Conservation (phyloP, 2,329 filamentous ascomycete genomes). For the Fusarium xylarioides region DNA sequence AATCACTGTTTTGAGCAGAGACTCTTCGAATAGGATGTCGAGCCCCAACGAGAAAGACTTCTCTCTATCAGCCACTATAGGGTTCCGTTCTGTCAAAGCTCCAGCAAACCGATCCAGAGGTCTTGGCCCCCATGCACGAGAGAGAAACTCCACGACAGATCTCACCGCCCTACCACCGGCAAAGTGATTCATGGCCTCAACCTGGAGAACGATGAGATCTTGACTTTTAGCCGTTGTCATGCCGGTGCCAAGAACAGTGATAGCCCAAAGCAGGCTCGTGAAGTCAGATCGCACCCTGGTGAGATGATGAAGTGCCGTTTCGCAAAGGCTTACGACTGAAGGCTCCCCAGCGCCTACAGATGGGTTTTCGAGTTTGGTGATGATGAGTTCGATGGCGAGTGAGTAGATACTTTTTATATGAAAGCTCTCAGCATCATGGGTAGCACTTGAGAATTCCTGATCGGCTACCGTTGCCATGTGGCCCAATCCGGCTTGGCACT, state of each 20-base stretch:
- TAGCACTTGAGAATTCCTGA: background rate
- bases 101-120: background rate
- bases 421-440: background rate
- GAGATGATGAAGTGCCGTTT: background rate
- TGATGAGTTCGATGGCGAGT: background rate
- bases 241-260: background rate
- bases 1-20: background rate
- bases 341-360: background rate
- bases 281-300: background rate
- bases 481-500: background rate
- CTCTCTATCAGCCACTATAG: rapidly evolving
- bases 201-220: background rate
- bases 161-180: background rate
- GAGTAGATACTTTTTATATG: background rate
- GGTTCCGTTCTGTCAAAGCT: background rate
- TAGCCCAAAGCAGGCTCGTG: background rate
- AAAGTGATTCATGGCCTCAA: background rate
- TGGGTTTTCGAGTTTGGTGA: background rate
- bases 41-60: background rate
- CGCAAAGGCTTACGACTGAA: background rate
- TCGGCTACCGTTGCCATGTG: background rate
- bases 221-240: background rate
- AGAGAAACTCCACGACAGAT: background rate
- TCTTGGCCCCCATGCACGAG: background rate
- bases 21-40: background rate